Evolutionary conservation across 495 filamentous ascomycete species (phyloP).

Genomic region (Penicillium soppii): DNA sequence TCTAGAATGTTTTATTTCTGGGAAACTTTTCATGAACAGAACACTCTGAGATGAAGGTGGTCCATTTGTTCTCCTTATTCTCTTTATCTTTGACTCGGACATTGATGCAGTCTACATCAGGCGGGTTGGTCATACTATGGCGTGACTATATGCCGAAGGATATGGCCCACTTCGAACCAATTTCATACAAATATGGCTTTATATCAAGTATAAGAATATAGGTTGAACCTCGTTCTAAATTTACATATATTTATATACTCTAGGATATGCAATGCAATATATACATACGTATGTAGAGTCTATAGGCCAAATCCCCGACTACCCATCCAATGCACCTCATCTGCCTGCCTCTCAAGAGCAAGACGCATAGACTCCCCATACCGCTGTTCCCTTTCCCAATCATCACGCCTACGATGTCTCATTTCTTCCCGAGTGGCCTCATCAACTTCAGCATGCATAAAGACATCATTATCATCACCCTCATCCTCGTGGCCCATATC

Average conservation of each 20-base stretch:
- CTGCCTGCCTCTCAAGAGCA: slow-evolving; percentile 74
- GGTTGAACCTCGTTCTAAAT: too few species aligned
- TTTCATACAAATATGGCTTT: too few species aligned
- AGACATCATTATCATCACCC: slow-evolving; percentile 43
- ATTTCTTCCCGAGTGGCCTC: slow-evolving; percentile 36
- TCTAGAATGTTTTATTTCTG: not conserved
- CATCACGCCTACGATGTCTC: slow-evolving; percentile 41
- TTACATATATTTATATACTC: not conserved
- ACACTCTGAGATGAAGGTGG: too few species aligned
- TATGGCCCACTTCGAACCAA: too few species aligned
- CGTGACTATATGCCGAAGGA: too few species aligned
- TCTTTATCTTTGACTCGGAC: too few species aligned
- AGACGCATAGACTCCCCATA: slow-evolving; percentile 71
- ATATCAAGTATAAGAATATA: too few species aligned
- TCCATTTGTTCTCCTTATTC: too few species aligned
- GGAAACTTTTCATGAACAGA: not conserved
- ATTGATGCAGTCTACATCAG: too few species aligned
- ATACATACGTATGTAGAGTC: not conserved
- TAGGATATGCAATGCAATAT: not conserved
- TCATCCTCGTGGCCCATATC: slow-evolving; percentile 37
- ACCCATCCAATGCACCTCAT: slow-evolving; percentile 76
- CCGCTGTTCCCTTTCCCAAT: slow-evolving; percentile 46
- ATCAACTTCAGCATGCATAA: slow-evolving; percentile 35
- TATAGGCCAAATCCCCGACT: slow-evolving; percentile 58
- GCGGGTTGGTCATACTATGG: too few species aligned